Base-by-base conservation (phyloP, 73 alveolate species). In the Paramecium biaurelia region DNA sequence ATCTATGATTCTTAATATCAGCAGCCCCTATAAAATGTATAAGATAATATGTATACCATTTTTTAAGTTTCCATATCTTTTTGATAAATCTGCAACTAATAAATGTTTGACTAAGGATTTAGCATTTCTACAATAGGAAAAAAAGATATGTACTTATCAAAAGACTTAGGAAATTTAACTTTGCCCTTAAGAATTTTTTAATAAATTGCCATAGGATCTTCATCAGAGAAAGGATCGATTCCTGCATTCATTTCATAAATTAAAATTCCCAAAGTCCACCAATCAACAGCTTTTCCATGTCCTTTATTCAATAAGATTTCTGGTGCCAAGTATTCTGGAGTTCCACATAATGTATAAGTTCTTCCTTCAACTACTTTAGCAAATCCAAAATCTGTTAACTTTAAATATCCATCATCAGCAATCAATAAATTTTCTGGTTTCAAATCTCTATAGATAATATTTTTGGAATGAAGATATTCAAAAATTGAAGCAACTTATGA, bases 241-340 rank as follows among this genome's bases (percentile, higher is more conserved):
- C 99, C 99, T 45, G 97, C 97, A 59, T 95, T 92, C 98, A 96
- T 95, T 85, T 95, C 98, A 93, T 95, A 96, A 26, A 95, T 93
- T 68, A 96, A 92, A 34, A 96, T 93, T 56, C 99, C 99, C 47
- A 96, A 85, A 18, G 98, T 95, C 98, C 99, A 96, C 99, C 99
- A 96, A 89, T 97, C 99, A 43, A 97, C 99, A n/a, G 99, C 98
- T 92, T 98, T 98, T 47, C 99, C 99, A 92, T 98, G 99, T 72
- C 99, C 99, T 95, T 97, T 84, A 92, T 96, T 96, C 45, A 98
- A 94, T 49, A 98, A 93, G 72, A 98, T 97, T 93, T 98, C 99
- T 57, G 99, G 99, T 37, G 99, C 99, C 93, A 98, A 92, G 95
- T 98, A 98, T 93, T 98, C 99, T 24, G 99, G 99, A n/a, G 99